Percentiles rank a stretch among this genome's conserved stretches.
Conservation (phyloP, 2,329 filamentous ascomycete species). For the Penicillium polonicum region DNA sequence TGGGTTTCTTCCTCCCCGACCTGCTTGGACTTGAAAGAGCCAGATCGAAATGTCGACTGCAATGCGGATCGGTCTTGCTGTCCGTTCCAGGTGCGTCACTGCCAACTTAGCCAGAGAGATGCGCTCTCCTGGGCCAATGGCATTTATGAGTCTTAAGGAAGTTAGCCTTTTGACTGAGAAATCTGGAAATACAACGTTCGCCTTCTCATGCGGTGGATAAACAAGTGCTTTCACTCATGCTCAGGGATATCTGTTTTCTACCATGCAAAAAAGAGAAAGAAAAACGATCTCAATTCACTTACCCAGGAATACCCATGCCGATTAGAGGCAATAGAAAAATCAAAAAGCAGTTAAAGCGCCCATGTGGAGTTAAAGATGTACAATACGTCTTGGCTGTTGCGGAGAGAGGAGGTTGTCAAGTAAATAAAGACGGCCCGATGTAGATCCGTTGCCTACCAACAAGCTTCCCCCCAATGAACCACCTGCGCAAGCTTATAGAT, state of each 20-base stretch:
- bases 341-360: background rate
- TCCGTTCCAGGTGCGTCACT: slow-evolving; percentile 69
- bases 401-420: slow-evolving; percentile 18
- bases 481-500: background rate
- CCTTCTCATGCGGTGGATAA: background rate
- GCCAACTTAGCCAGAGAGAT: slow-evolving; percentile 81
- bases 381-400: background rate
- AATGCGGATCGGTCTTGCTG: slow-evolving; percentile 72
- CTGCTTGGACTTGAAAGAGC: slow-evolving; percentile 90
- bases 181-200: background rate
- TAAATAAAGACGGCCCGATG: slow-evolving; percentile 37
- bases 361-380: slow-evolving; percentile 12
- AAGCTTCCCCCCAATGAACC: slow-evolving; percentile 7
- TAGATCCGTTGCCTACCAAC: slow-evolving; percentile 31
- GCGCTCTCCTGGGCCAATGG: slow-evolving; percentile 77
- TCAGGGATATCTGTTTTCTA: slow-evolving; percentile 5
- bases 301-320: slow-evolving; percentile 49
- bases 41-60: slow-evolving; percentile 96
- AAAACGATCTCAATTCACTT: slow-evolving; percentile 28
- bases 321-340: background rate
- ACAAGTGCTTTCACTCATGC: background rate
- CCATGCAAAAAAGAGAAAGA: background rate
- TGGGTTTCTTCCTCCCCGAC: slow-evolving; percentile 82
- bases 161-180: background rate
- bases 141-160: slow-evolving; percentile 72